phyloP scores from a whole-genome alignment of 306 rosid genomes.

The Dicorynia guianensis region DNA sequence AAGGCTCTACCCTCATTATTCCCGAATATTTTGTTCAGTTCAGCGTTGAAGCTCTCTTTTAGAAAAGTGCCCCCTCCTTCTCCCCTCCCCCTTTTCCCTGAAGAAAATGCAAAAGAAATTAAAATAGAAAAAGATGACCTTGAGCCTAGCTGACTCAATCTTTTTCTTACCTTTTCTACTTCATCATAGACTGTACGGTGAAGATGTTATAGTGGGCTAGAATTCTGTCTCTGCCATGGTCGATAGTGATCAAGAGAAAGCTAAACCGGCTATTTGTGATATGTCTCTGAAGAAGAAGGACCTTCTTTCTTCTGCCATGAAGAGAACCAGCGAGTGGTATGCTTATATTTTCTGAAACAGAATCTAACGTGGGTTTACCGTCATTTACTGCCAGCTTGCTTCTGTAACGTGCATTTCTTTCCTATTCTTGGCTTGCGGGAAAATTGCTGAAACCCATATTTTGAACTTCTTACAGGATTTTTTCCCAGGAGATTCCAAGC shows the following conservation, averaged over 20 bases:
- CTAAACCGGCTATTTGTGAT: conserved; percentile 44
- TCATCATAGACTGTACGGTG: conserved; percentile 34
- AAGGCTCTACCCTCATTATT: conserved; percentile 28
- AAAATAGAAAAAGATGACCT: conserved; percentile 15
- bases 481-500: conserved; percentile 88
- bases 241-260: conserved; percentile 51
- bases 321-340: conserved; percentile 88
- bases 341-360: conserved; percentile 29
- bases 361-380: neutral
- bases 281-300: conserved; percentile 59
- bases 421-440: conserved; percentile 5
- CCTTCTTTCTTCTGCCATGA: conserved; percentile 72
- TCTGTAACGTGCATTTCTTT: conserved; percentile 12
- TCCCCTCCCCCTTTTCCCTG: conserved; percentile 11
- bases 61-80: conserved; percentile 10
- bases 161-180: conserved; percentile 25
- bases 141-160: conserved; percentile 22
- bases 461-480: conserved; percentile 68
- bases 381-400: conserved; percentile 2
- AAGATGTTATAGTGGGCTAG: conserved; percentile 37
- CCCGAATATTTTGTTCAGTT: conserved; percentile 30
- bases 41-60: conserved; percentile 27
- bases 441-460: conserved; percentile 13
- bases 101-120: conserved; percentile 27
- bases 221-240: conserved; percentile 51